phyloP scores from a whole-genome alignment of 2,329 filamentous ascomycete species.

The Colletotrichum sp. region DNA sequence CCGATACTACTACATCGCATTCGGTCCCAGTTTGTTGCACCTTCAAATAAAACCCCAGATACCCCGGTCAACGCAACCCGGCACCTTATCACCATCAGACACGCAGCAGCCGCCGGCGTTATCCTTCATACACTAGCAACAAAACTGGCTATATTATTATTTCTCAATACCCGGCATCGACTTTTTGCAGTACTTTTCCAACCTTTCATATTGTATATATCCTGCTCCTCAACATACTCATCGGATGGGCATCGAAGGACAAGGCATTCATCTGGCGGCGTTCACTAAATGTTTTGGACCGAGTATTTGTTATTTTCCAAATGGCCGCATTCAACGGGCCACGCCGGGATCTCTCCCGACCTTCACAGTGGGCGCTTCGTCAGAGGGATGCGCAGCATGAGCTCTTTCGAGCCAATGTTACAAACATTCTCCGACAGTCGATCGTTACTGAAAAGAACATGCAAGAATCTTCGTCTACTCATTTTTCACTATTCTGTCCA shows the following conservation, averaged over 20 bases:
- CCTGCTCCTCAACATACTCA: conserved; percentile 6
- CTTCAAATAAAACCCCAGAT: neutral
- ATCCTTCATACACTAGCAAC: conserved; percentile 4
- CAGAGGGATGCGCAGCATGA: neutral
- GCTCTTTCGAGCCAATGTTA: neutral
- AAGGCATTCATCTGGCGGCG: conserved; percentile 21
- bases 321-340: neutral
- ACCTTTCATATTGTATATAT: conserved; percentile 19
- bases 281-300: neutral
- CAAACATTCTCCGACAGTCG: neutral
- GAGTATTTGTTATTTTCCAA: neutral
- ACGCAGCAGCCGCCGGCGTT: neutral
- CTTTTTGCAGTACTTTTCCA: neutral
- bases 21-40: neutral
- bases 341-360: neutral
- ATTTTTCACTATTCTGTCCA: neutral
- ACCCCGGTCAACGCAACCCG: neutral
- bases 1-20: neutral
- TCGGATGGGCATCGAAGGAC: conserved; percentile 13
- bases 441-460: neutral
- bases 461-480: neutral
- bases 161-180: conserved; percentile 21
- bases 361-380: neutral
- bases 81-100: neutral
- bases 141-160: conserved; percentile 3